These are phyloP conservation scores for Salvia splendens DNA, from an alignment of 257 asterid genomes.

Conservation along the genomic window DNA sequence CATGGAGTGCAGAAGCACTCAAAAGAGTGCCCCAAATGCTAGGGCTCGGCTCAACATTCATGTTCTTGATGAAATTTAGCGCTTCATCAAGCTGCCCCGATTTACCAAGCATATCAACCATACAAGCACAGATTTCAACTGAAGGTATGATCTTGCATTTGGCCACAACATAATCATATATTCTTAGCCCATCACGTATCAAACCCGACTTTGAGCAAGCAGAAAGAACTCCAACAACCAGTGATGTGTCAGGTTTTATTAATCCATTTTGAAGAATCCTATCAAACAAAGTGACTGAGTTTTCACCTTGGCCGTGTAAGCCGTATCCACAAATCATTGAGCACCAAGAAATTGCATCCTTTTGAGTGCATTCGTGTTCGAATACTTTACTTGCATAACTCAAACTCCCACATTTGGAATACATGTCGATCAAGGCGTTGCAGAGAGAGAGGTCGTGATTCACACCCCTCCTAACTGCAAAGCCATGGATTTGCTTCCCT, in stretches of 20 bases:
- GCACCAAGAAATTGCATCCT: slow-evolving; percentile 71
- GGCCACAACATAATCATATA: slow-evolving; percentile 42
- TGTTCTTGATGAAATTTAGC: slow-evolving; percentile 46
- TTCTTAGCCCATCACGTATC: slow-evolving; percentile 49
- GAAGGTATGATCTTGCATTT: slow-evolving; percentile 44
- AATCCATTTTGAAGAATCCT: slow-evolving; percentile 48
- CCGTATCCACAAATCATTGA: slow-evolving; percentile 62
- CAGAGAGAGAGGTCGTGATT: slow-evolving; percentile 45
- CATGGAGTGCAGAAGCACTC: slow-evolving; percentile 52
- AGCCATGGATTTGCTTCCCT: slow-evolving; percentile 67
- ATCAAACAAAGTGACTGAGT: slow-evolving; percentile 47
- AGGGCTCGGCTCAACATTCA: slow-evolving; percentile 56
- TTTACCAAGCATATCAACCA: slow-evolving; percentile 65
- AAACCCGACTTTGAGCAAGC: slow-evolving; percentile 72
- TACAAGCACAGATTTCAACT: slow-evolving; percentile 62
- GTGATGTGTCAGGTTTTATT: slow-evolving; percentile 49
- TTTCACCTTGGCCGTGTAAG: slow-evolving; percentile 59
- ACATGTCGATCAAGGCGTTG: slow-evolving; percentile 59
- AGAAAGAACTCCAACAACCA: slow-evolving; percentile 60
- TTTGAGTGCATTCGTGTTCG: slow-evolving; percentile 42
- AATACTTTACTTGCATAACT: slow-evolving; percentile 49
- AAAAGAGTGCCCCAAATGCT: slow-evolving; percentile 75
- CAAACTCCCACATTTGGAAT: slow-evolving; percentile 64
- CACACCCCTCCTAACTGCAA: slow-evolving; percentile 52
- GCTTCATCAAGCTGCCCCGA: slow-evolving; percentile 59